These are phyloP conservation scores for Cladosporium sp. DNA, from an alignment of 2,329 filamentous ascomycete species.

Conservation along the genomic window DNA sequence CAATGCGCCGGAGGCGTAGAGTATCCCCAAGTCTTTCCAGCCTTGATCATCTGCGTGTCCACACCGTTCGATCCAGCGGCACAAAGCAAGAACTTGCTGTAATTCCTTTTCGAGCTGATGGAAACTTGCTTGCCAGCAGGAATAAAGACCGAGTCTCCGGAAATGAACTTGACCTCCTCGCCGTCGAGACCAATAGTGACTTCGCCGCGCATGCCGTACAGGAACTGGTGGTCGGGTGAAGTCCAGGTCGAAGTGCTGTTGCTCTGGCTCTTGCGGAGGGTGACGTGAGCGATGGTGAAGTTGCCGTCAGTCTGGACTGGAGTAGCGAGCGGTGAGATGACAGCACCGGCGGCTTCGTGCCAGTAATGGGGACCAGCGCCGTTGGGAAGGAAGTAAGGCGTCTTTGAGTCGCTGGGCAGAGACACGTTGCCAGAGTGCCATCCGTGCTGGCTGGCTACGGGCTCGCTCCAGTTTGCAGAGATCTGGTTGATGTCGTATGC, in stretches of 20 bases:
- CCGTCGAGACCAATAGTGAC: slow-evolving; percentile 1
- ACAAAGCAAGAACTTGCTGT: slow-evolving; percentile 14
- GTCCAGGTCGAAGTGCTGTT: neutral
- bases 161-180: slow-evolving; percentile 11
- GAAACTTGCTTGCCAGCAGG: slow-evolving; percentile 1
- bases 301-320: slow-evolving; percentile 21
- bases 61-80: neutral
- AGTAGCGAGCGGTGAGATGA: slow-evolving; percentile 21
- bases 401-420: slow-evolving; percentile 19
- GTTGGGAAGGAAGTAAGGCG: slow-evolving; percentile 22
- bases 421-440: slow-evolving; percentile 19
- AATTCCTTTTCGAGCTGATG: neutral
- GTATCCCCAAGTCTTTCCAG: slow-evolving; percentile 5
- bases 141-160: slow-evolving; percentile 11
- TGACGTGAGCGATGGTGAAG: slow-evolving; percentile 21
- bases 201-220: slow-evolving; percentile 14
- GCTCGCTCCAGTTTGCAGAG: slow-evolving; percentile 12
- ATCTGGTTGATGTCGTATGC: slow-evolving; percentile 21
- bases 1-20: slow-evolving; percentile 7
- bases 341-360: slow-evolving; percentile 20
- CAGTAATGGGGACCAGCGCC: slow-evolving; percentile 22
- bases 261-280: slow-evolving; percentile 4
- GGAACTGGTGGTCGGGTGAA: slow-evolving; percentile 5
- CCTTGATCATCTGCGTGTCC: slow-evolving; percentile 6
- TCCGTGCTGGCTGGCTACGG: neutral